Base-by-base conservation (phyloP, 1,284 basidiomycete species). In the Heterobasidion occidentale region DNA sequence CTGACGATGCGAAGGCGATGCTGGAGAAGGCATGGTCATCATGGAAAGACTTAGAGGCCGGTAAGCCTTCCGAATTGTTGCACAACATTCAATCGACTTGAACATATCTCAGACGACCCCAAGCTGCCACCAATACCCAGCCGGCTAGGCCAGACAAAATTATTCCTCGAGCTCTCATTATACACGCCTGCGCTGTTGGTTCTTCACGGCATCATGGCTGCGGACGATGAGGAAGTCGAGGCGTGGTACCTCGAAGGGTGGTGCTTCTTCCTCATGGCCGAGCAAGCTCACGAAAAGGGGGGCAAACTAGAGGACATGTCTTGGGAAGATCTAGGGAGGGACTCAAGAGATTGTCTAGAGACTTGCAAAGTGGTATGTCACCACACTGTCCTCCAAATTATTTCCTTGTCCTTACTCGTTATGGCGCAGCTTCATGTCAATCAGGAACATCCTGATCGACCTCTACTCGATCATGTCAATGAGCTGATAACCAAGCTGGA, bases 211-310 rank as follows among this genome's bases (percentile, higher is more conserved):
- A 79, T 94, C 33, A 87, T 95, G 69, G 82, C 88, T 11, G 77
- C 86, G 11, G 92, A 96, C 70, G 90, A 94, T 62, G 83, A 93
- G 65, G 89, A 94, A 56, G 85, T 94, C 7, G 94, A 96, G 65
- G 92, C 88, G 3, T 95, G 93, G 82, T 97, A 97, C 69, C 80
- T 96, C n/a, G 90, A 94, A 68, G 94, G 93, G 54, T 95, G 93
- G 92, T 88, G 90, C 58, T 94, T 92, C 77, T 92, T 86, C 74
- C 74, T 95, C 46, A 83, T 86, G 80, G 78, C 81, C 0, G 84
- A 90, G 65, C 78, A 82, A 58, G 79, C 80, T 15, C 77, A 79
- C 58, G 82, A 84, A 60, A 77, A 70, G 36, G 80, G 77, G n/a
- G 77, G 74, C 14, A 79, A 77, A 46, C 70, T 83, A 4, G 83